Conservation (phyloP, 306 rosid species). For the Clitoria ternatea region DNA sequence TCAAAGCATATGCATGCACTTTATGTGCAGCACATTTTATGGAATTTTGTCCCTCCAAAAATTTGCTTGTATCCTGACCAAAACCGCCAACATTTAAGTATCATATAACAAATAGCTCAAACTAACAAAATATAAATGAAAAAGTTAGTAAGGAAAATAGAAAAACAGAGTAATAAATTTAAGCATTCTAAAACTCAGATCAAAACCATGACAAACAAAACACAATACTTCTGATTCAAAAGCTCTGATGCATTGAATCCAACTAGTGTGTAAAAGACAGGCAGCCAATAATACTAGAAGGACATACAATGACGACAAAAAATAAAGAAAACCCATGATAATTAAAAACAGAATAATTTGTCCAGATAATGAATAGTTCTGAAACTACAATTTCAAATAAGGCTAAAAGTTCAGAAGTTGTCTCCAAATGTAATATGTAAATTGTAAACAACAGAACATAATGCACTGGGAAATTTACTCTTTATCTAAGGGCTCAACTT, state of each 20-base stretch:
- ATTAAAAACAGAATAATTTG: background rate
- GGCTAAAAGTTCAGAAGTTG: background rate
- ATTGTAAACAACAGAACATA: background rate
- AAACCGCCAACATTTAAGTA: slow-evolving; percentile 20
- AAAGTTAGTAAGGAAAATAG: background rate
- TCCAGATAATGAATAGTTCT: background rate
- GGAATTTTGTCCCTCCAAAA: slow-evolving; percentile 35
- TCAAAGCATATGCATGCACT: slow-evolving; percentile 60
- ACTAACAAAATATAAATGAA: background rate
- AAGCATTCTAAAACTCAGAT: background rate
- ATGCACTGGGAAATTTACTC: background rate
- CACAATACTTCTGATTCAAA: background rate
- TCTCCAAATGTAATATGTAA: background rate
- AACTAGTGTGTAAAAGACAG: background rate
- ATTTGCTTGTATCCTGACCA: slow-evolving; percentile 54
- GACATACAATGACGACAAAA: background rate
- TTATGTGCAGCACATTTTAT: slow-evolving; percentile 29
- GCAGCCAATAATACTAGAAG: background rate
- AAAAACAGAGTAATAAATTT: background rate
- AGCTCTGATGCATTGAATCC: background rate
- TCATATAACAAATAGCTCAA: slow-evolving; percentile 8
- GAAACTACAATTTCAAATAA: slow-evolving; percentile 14
- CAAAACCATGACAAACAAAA: background rate
- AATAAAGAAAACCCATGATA: background rate
- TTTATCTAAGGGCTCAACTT: background rate